Percentiles rank a stretch among this genome's conserved stretches.
These are phyloP conservation scores for Diplodia seriata DNA, from an alignment of 2,329 filamentous ascomycete genomes.

Conservation along the genomic window DNA sequence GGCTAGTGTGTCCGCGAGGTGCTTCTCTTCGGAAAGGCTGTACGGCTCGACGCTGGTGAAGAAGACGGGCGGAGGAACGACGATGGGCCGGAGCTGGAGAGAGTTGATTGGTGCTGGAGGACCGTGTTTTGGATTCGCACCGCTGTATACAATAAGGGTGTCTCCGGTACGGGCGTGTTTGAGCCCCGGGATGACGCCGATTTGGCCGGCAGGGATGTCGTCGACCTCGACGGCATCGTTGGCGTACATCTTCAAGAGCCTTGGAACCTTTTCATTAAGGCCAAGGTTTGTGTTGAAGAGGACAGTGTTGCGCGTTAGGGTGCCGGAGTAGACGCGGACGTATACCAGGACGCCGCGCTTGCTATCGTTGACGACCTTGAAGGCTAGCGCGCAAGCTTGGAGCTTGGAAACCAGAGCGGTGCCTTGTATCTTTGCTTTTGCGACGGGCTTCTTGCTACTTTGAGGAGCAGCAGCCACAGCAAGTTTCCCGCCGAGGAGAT, in stretches of 20 bases:
- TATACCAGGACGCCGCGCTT: slow-evolving; percentile 89
- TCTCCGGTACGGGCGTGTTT: slow-evolving; percentile 94
- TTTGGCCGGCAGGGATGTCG: slow-evolving; percentile 82
- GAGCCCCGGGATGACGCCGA: slow-evolving; percentile 88
- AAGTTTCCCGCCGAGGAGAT: slow-evolving; percentile 50
- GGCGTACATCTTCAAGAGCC: slow-evolving; percentile 88
- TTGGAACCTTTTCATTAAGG: slow-evolving; percentile 78
- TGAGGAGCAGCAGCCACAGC: slow-evolving; percentile 33
- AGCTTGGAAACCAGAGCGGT: slow-evolving; percentile 64
- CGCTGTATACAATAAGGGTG: slow-evolving; percentile 79
- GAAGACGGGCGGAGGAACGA: slow-evolving; percentile 91
- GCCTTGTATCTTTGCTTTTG: slow-evolving; percentile 35
- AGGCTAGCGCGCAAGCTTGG: slow-evolving; percentile 72
- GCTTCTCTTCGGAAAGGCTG: slow-evolving; percentile 78
- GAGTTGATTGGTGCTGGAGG: slow-evolving; percentile 73
- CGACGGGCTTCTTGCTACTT: slow-evolving; percentile 32
- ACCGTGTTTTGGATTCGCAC: slow-evolving; percentile 64
- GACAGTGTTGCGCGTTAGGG: slow-evolving; percentile 73
- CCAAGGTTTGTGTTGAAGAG: slow-evolving; percentile 89
- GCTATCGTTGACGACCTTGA: slow-evolving; percentile 92
- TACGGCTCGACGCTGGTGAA: slow-evolving; percentile 92
- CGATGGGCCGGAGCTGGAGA: slow-evolving; percentile 84
- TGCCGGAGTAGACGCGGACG: slow-evolving; percentile 88
- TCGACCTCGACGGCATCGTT: slow-evolving; percentile 85
- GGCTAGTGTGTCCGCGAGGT: slow-evolving; percentile 76